Conservation (phyloP, 768 basidiomycete genomes). For the Terana coerulea region DNA sequence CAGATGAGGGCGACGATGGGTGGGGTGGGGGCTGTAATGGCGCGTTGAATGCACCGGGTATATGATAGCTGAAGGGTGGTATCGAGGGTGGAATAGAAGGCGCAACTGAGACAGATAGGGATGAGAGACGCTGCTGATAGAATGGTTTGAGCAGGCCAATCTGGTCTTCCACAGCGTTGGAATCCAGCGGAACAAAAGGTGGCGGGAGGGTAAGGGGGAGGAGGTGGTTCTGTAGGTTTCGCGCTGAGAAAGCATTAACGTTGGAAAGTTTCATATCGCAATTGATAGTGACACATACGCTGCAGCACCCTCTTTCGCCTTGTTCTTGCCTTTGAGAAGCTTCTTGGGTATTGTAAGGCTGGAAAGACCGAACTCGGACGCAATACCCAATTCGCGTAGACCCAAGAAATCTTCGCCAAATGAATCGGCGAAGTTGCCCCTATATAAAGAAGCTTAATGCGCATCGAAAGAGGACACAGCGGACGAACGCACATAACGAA, state of each 20-base stretch:
- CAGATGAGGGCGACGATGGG: constrained; percentile 18
- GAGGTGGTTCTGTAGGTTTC: constrained; percentile 70
- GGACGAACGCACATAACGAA: constrained; percentile 56
- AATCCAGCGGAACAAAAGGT: constrained; percentile 69
- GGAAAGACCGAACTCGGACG: constrained; percentile 76
- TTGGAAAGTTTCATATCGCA: background rate
- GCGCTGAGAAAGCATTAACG: constrained; percentile 38
- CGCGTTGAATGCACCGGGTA: constrained; percentile 11
- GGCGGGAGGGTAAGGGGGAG: constrained; percentile 86
- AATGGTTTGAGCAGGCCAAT: constrained; percentile 82
- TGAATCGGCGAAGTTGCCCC: constrained; percentile 83
- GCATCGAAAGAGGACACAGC: constrained; percentile 4
- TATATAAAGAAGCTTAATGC: constrained; percentile 25
- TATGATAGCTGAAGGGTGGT: background rate
- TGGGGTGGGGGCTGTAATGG: constrained; percentile 16
- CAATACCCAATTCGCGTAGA: constrained; percentile 82
- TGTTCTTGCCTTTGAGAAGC: constrained; percentile 64
- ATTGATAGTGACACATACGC: constrained; percentile 41
- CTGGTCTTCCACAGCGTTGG: constrained; percentile 65
- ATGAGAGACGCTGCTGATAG: constrained; percentile 56
- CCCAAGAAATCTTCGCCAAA: constrained; percentile 94
- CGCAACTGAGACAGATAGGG: constrained; percentile 26
- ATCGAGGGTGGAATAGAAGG: constrained; percentile 12
- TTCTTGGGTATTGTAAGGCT: constrained; percentile 75
- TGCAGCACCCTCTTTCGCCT: constrained; percentile 36